phyloP scores from a whole-genome alignment of 2,329 filamentous ascomycete species.

The Fusarium agapanthi region DNA sequence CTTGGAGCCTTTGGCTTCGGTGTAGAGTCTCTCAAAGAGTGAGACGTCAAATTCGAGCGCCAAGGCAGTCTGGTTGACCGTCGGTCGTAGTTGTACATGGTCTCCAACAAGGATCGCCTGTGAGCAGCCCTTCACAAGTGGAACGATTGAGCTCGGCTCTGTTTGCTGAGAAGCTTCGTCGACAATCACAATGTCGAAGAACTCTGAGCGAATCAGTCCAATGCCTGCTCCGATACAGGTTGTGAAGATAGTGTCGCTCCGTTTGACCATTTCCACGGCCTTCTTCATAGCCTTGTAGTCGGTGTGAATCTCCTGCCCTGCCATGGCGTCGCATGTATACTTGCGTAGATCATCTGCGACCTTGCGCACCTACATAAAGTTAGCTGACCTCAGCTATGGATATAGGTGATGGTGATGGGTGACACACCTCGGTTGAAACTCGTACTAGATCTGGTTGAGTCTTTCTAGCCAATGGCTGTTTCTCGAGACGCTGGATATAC shows the following conservation, averaged over 20 bases:
- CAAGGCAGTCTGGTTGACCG: conserved; percentile 49
- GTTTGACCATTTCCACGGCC: conserved; percentile 50
- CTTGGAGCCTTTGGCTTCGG: background rate
- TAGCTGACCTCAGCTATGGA: accelerated
- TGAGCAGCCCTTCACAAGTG: conserved; percentile 53
- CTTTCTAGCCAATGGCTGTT: background rate
- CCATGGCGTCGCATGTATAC: conserved; percentile 50
- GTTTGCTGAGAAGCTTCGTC: conserved; percentile 59
- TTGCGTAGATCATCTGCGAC: conserved; percentile 46
- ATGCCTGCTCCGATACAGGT: conserved; percentile 55
- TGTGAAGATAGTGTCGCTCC: conserved; percentile 52
- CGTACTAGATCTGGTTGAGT: background rate
- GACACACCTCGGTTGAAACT: conserved; percentile 25
- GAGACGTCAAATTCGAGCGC: conserved; percentile 51
- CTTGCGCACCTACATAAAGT: conserved; percentile 42
- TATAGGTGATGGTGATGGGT: too few relatives aligned
- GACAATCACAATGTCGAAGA: conserved; percentile 53
- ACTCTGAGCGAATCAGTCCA: conserved; percentile 50
- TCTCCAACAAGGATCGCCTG: conserved; percentile 56
- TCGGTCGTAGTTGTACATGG: conserved; percentile 57
- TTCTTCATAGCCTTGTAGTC: conserved; percentile 45
- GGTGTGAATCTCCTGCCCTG: conserved; percentile 41
- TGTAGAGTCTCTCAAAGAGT: conserved; percentile 54
- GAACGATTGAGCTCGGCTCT: conserved; percentile 52
- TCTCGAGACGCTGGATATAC: conserved; percentile 36